Base-by-base conservation (phyloP, 768 basidiomycete species). In the Amanita molliuscula region DNA sequence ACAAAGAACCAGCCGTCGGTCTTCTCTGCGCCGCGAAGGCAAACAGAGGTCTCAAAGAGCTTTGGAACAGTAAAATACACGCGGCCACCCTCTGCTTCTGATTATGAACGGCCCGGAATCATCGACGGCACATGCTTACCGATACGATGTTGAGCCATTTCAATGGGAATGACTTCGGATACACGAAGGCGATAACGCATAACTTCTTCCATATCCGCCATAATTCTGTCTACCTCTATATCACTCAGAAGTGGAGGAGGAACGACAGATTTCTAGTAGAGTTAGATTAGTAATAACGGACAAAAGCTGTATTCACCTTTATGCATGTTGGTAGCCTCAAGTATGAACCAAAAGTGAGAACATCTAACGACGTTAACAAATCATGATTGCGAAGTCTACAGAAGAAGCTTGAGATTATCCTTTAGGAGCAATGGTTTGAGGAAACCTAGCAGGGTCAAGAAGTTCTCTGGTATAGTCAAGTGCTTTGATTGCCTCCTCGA, bases 301-400 rank as follows among this genome's bases (percentile, higher is more conserved):
- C 44, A 31, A 51, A 46, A 52, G 15, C 45, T 15, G 26, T 44
- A 56, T 47, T 18, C 47, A 88, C 90, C 78, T 87, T 88, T 62
- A 95, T 84, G 46, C 70, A 73, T 1, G 80, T 75, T 15, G 95
- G 93, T 13, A 98, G 76, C 23, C 90, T 74, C 34, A 80, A 72
- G 61, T 97, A 98, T 13, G 87, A 82, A 0, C 93, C 94, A 10
- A 81, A 82, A 1, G 87, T 87, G 28, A 96, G 72, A 48, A 97
- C 87, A 56, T 93, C 87, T 33, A 97, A 68, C 20, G 94, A 94
- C 0, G 92, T 95, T 3, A 93, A 74, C 20, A 97, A 70, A 65
- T 98, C 95, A 53, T 94, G 91, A 66, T 97, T 97, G 50, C 94
- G 83, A 16, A 92, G 76, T 60, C 94, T 91, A 58, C 4, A 16